phyloP scores from a whole-genome alignment of 352 stramenopile genomes.

The Globisporangium nodosum region DNA sequence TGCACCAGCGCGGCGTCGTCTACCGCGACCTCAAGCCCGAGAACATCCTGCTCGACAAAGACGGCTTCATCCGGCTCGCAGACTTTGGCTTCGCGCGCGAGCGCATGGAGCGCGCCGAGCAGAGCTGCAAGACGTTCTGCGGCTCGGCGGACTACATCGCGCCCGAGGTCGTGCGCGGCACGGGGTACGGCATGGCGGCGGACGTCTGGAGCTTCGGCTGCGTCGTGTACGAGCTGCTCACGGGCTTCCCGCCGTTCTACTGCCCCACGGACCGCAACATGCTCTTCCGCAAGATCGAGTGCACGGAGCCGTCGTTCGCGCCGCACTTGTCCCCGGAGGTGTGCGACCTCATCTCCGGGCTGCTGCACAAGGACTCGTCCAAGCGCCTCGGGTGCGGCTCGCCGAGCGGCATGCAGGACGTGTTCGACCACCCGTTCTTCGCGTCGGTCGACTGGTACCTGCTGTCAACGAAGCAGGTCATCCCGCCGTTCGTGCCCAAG shows the following conservation, averaged over 20 bases:
- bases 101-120: conserved; percentile 43
- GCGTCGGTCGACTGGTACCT: conserved; percentile 68
- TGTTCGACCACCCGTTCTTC: conserved; percentile 79
- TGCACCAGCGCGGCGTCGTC: conserved; percentile 72
- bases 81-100: conserved; percentile 81
- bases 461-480: conserved; percentile 66
- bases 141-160: conserved; percentile 83
- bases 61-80: conserved; percentile 86
- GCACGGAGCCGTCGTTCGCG: conserved; percentile 90
- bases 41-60: conserved; percentile 86
- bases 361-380: conserved; percentile 56
- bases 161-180: conserved; percentile 69
- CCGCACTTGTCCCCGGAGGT: conserved; percentile 74
- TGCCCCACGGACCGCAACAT: conserved; percentile 75
- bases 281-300: conserved; percentile 97
- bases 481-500: conserved; percentile 52
- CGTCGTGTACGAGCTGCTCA: conserved; percentile 82
- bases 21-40: conserved; percentile 91
- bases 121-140: conserved; percentile 76
- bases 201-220: conserved; percentile 90
- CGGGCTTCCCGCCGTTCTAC: conserved; percentile 92
- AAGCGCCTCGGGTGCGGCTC: conserved; percentile 48
- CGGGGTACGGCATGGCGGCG: conserved; percentile 66
- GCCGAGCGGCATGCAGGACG: conserved; percentile 53
- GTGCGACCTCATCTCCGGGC: conserved; percentile 44